Conservation (phyloP, 2,329 filamentous ascomycete genomes). For the Aotearoamyces nothofagi region DNA sequence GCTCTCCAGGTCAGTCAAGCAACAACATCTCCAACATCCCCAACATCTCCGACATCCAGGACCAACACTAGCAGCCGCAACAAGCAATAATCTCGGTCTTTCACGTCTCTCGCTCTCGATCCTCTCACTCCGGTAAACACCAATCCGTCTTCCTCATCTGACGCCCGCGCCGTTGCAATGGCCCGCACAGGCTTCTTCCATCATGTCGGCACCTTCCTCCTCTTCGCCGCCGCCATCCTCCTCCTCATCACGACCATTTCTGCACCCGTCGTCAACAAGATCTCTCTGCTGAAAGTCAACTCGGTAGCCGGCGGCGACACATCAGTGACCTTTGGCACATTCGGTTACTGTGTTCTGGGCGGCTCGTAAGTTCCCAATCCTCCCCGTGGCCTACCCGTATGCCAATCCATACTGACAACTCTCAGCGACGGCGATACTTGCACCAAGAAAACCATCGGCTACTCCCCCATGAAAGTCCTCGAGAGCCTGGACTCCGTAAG, state of each 20-base stretch:
- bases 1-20: too few species aligned
- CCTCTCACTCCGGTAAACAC: not conserved
- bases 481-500: slow-evolving; percentile 17
- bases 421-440: slow-evolving; percentile 27
- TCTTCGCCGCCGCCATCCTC: slow-evolving; percentile 37
- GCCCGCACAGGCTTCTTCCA: slow-evolving; percentile 25
- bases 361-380: slow-evolving; percentile 12
- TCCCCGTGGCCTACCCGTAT: not conserved
- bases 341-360: slow-evolving; percentile 37
- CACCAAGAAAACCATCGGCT: slow-evolving; percentile 34
- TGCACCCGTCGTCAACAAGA: slow-evolving; percentile 38
- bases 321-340: slow-evolving; percentile 38
- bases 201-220: slow-evolving; percentile 40
- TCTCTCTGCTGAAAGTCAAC: slow-evolving; percentile 37
- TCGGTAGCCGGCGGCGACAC: slow-evolving; percentile 19
- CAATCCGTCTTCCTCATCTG: too few species aligned
- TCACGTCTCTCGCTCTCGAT: not conserved
- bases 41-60: too few species aligned
- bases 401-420: slow-evolving; percentile 1
- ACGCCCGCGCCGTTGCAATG: too few species aligned
- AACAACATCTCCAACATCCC: too few species aligned
- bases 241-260: slow-evolving; percentile 43
- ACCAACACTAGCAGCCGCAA: too few species aligned
- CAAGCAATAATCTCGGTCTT: too few species aligned
- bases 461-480: slow-evolving; percentile 34